Evolutionary conservation across 257 asterid species (phyloP).

Genomic region (Nyctanthes arbortristis): DNA sequence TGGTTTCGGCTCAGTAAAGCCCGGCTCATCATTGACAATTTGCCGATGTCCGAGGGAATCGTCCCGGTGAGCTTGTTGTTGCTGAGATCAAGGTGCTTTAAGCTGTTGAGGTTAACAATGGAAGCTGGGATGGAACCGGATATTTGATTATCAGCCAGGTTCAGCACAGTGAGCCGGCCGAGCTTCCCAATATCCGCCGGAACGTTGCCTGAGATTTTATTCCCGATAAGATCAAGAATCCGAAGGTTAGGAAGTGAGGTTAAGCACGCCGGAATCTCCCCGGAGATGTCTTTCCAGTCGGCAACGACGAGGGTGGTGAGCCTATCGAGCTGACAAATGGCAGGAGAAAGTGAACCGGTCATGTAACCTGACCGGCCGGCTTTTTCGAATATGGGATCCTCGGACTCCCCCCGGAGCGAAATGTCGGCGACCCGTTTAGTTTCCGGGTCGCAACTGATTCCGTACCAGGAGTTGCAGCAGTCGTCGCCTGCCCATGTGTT

Average conservation of each 20-base stretch:
- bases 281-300: conserved; percentile 90
- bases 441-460: conserved; percentile 87
- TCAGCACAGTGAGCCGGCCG: conserved; percentile 63
- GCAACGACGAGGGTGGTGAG: conserved; percentile 84
- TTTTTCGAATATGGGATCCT: conserved; percentile 79
- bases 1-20: conserved; percentile 67
- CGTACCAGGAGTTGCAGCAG: conserved; percentile 86
- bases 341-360: conserved; percentile 75
- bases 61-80: conserved; percentile 62
- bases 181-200: conserved; percentile 72
- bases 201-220: conserved; percentile 71
- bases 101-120: conserved; percentile 56
- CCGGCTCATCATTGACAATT: conserved; percentile 87
- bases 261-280: conserved; percentile 74
- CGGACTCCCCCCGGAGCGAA: conserved; percentile 89
- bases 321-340: conserved; percentile 71
- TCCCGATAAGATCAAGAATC: conserved; percentile 78
- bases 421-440: conserved; percentile 77
- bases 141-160: conserved; percentile 81
- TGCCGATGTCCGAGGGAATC: conserved; percentile 74
- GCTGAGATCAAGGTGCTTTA: conserved; percentile 85
- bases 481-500: conserved; percentile 74
- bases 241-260: conserved; percentile 56
- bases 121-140: conserved; percentile 67
- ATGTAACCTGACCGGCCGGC: conserved; percentile 95